These are phyloP conservation scores for Arthroderma uncinatum DNA, from an alignment of 2,329 filamentous ascomycete genomes.

Conservation along the genomic window DNA sequence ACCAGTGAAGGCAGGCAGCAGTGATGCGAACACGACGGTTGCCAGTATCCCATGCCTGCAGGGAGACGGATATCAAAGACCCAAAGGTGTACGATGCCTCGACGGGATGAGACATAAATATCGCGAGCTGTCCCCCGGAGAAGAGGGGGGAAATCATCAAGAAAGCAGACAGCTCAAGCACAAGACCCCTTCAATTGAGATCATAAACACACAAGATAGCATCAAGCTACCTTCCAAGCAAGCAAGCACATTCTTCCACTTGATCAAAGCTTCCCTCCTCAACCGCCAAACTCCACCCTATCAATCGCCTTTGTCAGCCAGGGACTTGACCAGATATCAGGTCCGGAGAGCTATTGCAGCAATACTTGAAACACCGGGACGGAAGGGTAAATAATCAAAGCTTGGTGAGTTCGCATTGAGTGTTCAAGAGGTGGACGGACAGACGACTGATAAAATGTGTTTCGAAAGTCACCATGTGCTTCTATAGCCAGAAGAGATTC, in stretches of 20 bases:
- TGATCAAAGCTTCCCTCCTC: not conserved
- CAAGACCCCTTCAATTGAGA: not conserved
- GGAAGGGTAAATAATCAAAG: not conserved
- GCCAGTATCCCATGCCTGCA: constrained; percentile 1
- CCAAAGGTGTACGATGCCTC: not conserved
- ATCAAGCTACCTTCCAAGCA: not conserved
- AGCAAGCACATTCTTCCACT: not conserved
- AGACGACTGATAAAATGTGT: constrained; percentile 1
- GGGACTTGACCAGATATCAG: not conserved
- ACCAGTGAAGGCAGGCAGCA: not conserved
- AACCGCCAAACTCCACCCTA: not conserved
- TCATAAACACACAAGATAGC: not conserved
- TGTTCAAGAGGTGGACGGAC: not conserved
- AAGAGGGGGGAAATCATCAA: constrained; percentile 8
- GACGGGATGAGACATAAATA: constrained; percentile 32
- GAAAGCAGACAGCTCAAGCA: not conserved
- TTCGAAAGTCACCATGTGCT: constrained; percentile 60
- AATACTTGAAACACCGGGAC: constrained; percentile 17
- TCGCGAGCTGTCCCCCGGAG: constrained; percentile 21
- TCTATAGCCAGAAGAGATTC: constrained; percentile 84
- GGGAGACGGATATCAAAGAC: constrained; percentile 17
- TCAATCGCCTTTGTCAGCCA: not conserved
- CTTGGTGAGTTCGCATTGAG: not conserved
- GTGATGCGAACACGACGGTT: not conserved
- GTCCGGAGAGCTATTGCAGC: not conserved